A percentile compares a stretch with the other conserved stretches of the same genome.
These are phyloP conservation scores for Inga leiocalycina DNA, from an alignment of 306 rosid genomes.

Conservation along the genomic window DNA sequence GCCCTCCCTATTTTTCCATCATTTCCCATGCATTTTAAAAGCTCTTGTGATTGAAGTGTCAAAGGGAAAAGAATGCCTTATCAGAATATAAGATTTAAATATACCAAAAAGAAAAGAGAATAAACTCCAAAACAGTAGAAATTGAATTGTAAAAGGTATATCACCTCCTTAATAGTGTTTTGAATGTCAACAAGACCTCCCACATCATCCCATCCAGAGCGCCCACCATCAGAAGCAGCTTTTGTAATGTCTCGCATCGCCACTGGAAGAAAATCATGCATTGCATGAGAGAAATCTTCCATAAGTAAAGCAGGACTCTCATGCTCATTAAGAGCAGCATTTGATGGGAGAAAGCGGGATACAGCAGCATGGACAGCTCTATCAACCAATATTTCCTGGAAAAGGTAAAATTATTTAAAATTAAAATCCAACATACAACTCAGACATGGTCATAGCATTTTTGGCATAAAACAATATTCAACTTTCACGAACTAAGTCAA, in stretches of 20 bases:
- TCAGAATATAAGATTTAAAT: neutral
- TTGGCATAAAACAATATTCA: constrained; percentile 12
- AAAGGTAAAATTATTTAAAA: constrained; percentile 25
- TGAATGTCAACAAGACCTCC: constrained; percentile 90
- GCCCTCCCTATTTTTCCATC: neutral
- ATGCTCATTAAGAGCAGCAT: constrained; percentile 42
- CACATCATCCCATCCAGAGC: constrained; percentile 95
- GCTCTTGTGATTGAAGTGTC: neutral
- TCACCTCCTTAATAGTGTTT: constrained; percentile 85
- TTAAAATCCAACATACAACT: constrained; percentile 29
- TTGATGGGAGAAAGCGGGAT: constrained; percentile 66
- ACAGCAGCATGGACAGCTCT: constrained; percentile 91
- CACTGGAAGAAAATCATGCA: constrained; percentile 91
- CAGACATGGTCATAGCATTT: constrained; percentile 16
- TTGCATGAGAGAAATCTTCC: constrained; percentile 87
- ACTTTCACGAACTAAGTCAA: neutral
- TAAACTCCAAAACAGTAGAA: neutral
- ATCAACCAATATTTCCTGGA: constrained; percentile 92
- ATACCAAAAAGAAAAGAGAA: neutral
- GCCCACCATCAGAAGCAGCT: constrained; percentile 74
- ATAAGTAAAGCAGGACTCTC: constrained; percentile 61
- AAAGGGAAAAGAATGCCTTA: neutral
- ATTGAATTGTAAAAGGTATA: neutral
- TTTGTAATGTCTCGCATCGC: constrained; percentile 93
- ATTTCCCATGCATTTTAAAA: neutral